phyloP scores from a whole-genome alignment of 805 yeast genomes.

The Clavispora fructus region DNA sequence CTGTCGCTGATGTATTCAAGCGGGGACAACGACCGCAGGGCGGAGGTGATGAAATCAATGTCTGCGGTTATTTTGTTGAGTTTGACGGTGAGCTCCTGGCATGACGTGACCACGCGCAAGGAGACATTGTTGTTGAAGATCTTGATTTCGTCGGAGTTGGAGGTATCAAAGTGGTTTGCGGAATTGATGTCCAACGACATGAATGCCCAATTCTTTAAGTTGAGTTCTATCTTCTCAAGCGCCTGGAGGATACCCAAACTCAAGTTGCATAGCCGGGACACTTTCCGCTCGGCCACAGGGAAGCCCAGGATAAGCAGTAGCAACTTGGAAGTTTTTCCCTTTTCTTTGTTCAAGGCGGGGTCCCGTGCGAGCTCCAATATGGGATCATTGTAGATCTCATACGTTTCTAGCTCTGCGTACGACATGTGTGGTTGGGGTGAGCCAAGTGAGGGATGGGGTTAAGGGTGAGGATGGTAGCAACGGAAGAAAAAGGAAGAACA shows the following conservation, averaged over 20 bases:
- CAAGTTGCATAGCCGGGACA: slow-evolving; percentile 45
- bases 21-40: slow-evolving; percentile 37
- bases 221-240: slow-evolving; percentile 44
- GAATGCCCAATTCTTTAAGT: slow-evolving; percentile 51
- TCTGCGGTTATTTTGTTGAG: slow-evolving; percentile 40
- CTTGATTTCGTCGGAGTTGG: slow-evolving; percentile 15
- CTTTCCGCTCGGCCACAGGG: slow-evolving; percentile 36
- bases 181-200: slow-evolving; percentile 46
- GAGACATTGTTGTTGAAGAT: slow-evolving; percentile 51
- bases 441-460: not conserved
- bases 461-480: not conserved
- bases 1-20: slow-evolving; percentile 48
- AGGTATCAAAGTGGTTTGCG: slow-evolving; percentile 29
- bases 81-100: slow-evolving; percentile 42
- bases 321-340: slow-evolving; percentile 35
- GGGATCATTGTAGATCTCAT: slow-evolving; percentile 41
- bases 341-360: slow-evolving; percentile 41
- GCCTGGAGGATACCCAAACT: slow-evolving; percentile 44
- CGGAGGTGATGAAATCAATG: slow-evolving; percentile 42
- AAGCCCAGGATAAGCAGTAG: slow-evolving; percentile 40
- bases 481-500: not conserved
- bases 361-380: slow-evolving; percentile 43
- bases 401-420: slow-evolving; percentile 2
- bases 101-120: slow-evolving; percentile 45
- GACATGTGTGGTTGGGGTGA: slow-evolving; percentile 1